These are phyloP conservation scores for Heterobasidion occidentale DNA, from an alignment of 1,284 basidiomycete genomes.

Conservation along the genomic window DNA sequence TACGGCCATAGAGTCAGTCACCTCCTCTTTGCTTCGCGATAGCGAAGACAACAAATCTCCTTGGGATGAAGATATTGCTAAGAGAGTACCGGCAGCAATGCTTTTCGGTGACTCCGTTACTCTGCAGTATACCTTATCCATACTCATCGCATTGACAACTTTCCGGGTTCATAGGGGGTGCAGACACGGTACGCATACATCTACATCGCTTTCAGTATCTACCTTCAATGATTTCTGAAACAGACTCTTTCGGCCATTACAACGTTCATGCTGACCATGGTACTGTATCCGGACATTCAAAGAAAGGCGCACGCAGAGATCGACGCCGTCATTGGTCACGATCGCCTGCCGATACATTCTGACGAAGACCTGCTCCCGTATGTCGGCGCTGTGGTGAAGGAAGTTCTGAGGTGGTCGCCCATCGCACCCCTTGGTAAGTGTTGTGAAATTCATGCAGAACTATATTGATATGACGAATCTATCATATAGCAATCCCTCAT, in stretches of 20 bases:
- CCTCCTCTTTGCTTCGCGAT: neutral
- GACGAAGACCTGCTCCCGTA: conserved; percentile 10
- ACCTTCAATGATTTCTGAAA: neutral
- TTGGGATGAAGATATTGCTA: neutral
- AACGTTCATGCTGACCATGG: conserved; percentile 13
- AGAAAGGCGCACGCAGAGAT: conserved; percentile 11
- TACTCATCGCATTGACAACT: neutral
- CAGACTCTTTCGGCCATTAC: conserved; percentile 9
- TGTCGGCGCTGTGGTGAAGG: conserved; percentile 10
- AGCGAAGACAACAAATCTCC: neutral
- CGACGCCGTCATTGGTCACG: conserved; percentile 8
- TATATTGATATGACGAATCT: neutral
- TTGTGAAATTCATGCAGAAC: neutral
- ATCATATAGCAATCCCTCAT: conserved; percentile 9
- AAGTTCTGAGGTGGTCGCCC: conserved; percentile 12
- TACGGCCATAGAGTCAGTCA: neutral
- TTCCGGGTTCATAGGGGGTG: conserved; percentile 2
- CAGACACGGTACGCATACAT: conserved; percentile 7
- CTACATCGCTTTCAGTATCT: neutral
- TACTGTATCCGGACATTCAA: conserved; percentile 10
- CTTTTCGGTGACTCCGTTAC: neutral
- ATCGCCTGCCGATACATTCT: conserved; percentile 10
- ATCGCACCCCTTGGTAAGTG: neutral
- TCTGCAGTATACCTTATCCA: neutral
- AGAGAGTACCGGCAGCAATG: neutral